These are phyloP conservation scores for Amanita pseudoporphyria DNA, from an alignment of 768 basidiomycete species.

Conservation along the genomic window DNA sequence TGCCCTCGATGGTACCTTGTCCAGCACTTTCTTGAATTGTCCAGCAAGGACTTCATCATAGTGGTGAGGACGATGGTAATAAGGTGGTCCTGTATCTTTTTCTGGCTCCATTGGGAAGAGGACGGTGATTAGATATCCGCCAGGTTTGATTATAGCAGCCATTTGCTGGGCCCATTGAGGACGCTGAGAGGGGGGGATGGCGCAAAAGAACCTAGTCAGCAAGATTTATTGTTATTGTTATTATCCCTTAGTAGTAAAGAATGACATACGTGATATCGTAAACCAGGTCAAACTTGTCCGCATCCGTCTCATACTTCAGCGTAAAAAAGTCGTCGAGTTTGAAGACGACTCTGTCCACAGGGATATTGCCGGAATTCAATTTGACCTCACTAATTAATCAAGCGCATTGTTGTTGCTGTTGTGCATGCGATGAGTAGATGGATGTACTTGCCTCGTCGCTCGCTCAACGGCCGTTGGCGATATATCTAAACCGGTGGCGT, in stretches of 20 bases:
- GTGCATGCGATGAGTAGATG: slow-evolving; percentile 7
- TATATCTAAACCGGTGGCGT: slow-evolving; percentile 48
- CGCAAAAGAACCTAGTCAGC: slow-evolving; percentile 61
- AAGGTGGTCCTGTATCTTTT: slow-evolving; percentile 50
- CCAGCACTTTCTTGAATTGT: slow-evolving; percentile 44
- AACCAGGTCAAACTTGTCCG: slow-evolving; percentile 37
- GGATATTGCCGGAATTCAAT: slow-evolving; percentile 8
- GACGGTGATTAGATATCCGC: slow-evolving; percentile 55
- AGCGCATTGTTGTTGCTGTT: no score
- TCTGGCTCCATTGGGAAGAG: slow-evolving; percentile 44
- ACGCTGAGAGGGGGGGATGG: slow-evolving; percentile 47
- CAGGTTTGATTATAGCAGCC: slow-evolving; percentile 42
- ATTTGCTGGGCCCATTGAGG: slow-evolving; percentile 50
- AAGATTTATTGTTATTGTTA: no score
- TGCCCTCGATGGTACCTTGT: slow-evolving; percentile 38
- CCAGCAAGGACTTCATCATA: slow-evolving; percentile 40
- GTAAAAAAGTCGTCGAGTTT: slow-evolving; percentile 46
- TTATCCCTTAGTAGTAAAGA: background rate
- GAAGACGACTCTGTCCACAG: slow-evolving; percentile 28
- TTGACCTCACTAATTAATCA: no score
- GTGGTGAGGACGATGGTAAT: slow-evolving; percentile 44
- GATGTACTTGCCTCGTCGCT: slow-evolving; percentile 36
- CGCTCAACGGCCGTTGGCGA: slow-evolving; percentile 41
- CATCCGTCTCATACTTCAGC: slow-evolving; percentile 20
- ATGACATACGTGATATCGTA: slow-evolving; percentile 54